Evolutionary conservation across 2,329 filamentous ascomycete species (phyloP), one percentile per base, ranked within the genome.

Genomic region (Penicillium sp.): DNA sequence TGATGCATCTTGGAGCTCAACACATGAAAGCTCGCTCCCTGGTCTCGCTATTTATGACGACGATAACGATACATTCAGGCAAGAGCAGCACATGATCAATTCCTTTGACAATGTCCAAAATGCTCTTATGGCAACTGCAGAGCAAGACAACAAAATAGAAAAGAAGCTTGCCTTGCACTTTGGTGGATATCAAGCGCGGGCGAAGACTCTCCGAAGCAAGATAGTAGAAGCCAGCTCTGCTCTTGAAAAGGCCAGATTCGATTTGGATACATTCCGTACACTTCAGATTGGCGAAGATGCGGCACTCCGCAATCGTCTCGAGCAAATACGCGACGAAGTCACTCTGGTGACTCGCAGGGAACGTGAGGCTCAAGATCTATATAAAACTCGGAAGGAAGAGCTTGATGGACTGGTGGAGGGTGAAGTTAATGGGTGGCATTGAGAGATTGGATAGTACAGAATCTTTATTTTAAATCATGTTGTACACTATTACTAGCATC

Each of bases 141-240:
- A 93, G 64, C 83, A 87, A 57, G 90, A 89, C 54, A 90, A 91
- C 68, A 95, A 93, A 73, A 78, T 96, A 1, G 92, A 97, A 74
- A 96, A 96, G 82, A 97, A 94, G 74, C 83, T 99, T n/a, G 80
- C 81, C 0, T 80, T 96, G 54, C 87, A 94, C 65, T 84, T 96
- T 2, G 92, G 92, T 23, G 94, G 94, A 14, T 99, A 99, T 74
- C 87, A 92, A 70, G 86, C 91, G 64, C 88, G 94, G 30, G 86
- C 90, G 33, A 91, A 91, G 72, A 86, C 84, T 64, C 81, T 99
- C 24, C 83, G 85, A 21, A 82, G 86, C 59, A 97, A 96, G 77
- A 89, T 95, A 60, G 73, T 75, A 18, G 89, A 91, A 62, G 90
- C 91, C 1, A 83, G 85, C 24, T 83, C 85, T 20, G 88, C 88